These are phyloP conservation scores for Drechslerella coelobrocha DNA, from an alignment of 2,329 filamentous ascomycete genomes.

Conservation along the genomic window DNA sequence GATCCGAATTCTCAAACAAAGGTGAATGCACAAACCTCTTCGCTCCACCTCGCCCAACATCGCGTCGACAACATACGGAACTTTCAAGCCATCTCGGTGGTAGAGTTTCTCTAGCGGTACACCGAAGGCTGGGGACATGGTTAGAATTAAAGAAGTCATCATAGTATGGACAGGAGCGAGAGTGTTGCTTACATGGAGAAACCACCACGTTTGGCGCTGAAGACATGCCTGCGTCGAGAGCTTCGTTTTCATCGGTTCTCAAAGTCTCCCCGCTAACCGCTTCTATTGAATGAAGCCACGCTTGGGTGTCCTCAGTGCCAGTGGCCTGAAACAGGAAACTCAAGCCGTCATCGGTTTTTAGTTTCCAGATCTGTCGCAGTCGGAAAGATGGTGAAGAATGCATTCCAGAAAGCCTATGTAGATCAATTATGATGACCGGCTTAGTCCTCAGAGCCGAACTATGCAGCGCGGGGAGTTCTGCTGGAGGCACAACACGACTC, in stretches of 20 bases:
- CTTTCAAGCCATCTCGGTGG: constrained; percentile 54
- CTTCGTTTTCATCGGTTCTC: constrained; percentile 53
- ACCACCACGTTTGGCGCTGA: constrained; percentile 42
- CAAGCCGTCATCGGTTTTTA: constrained; percentile 53
- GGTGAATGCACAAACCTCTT: constrained; percentile 51
- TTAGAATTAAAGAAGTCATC: not conserved
- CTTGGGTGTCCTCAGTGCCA: constrained; percentile 54
- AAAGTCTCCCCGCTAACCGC: constrained; percentile 53
- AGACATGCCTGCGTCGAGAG: constrained; percentile 51
- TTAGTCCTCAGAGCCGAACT: constrained; percentile 50
- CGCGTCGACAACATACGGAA: constrained; percentile 55
- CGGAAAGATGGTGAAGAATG: constrained; percentile 54
- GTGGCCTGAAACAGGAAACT: constrained; percentile 55
- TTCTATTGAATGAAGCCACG: constrained; percentile 54
- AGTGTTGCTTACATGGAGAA: constrained; percentile 36
- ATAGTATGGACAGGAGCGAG: not conserved
- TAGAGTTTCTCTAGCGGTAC: constrained; percentile 55
- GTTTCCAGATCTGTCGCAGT: constrained; percentile 54
- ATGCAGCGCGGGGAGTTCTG: constrained; percentile 53
- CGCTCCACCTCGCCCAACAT: constrained; percentile 55
- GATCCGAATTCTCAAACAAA: not conserved
- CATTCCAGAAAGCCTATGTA: constrained; percentile 51
- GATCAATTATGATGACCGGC: constrained; percentile 53
- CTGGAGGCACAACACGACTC: constrained; percentile 52
- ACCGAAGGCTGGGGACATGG: constrained; percentile 52